These are phyloP conservation scores for Pleurotus eryngii DNA, from an alignment of 768 basidiomycete genomes.

Conservation along the genomic window DNA sequence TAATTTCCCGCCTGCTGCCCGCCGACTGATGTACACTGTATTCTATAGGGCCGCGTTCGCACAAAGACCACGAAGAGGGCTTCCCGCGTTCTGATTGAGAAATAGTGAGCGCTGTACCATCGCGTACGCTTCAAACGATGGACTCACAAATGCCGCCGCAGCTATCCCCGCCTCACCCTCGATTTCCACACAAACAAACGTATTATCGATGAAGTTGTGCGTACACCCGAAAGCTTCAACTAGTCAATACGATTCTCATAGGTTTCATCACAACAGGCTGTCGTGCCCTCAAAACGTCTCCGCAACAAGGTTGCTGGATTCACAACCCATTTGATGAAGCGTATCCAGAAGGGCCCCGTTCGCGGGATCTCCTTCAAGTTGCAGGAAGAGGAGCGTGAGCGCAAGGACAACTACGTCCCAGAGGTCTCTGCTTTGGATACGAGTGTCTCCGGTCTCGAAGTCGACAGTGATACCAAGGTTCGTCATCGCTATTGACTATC, in stretches of 20 bases:
- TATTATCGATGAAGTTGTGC: conserved; percentile 95
- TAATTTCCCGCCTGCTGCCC: too few species aligned
- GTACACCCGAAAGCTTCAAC: conserved; percentile 7
- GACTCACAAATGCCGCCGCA: conserved; percentile 21
- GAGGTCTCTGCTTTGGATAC: conserved; percentile 95
- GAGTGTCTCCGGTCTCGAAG: conserved; percentile 67
- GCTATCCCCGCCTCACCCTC: conserved; percentile 98
- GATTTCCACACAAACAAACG: conserved; percentile 99
- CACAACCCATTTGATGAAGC: conserved; percentile 99
- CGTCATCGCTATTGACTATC: conserved; percentile 22
- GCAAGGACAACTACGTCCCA: conserved; percentile 99
- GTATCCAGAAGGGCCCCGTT: conserved; percentile 96
- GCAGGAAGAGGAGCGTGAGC: conserved; percentile 98
- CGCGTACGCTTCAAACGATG: too few species aligned
- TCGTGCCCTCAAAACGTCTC: conserved; percentile 97
- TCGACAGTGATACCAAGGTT: conserved; percentile 94
- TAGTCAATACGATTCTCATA: conserved; percentile 2
- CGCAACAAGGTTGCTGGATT: conserved; percentile 99
- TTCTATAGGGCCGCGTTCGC: conserved; percentile 89
- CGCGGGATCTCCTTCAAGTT: conserved; percentile 99
- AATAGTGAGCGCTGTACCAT: conserved; percentile 67
- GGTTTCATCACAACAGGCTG: conserved; percentile 49
- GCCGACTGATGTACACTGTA: neutral
- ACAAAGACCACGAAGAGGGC: conserved; percentile 99
- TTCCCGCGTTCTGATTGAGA: conserved; percentile 98